Conservation (phyloP, 352 stramenopile species). For the Pythium insidiosum region DNA sequence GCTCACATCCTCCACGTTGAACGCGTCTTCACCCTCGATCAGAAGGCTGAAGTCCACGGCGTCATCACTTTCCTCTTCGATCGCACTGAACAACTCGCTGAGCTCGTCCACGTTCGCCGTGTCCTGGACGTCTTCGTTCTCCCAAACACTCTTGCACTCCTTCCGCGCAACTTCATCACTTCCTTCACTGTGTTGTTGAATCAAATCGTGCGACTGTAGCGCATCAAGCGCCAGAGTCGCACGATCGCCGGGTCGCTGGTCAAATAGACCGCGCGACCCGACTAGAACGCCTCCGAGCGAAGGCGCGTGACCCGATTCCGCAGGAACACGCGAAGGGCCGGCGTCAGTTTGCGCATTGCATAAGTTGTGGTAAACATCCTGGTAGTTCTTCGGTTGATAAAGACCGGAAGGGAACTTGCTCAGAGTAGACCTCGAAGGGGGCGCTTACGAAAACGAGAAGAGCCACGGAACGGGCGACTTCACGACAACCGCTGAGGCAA, state of each 20-base stretch:
- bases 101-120: slow-evolving; percentile 41
- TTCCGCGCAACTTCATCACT: no score
- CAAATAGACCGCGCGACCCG: no score
- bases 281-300: no score
- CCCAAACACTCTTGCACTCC: slow-evolving; percentile 5
- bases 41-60: slow-evolving; percentile 38
- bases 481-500: no score
- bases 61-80: slow-evolving; percentile 30
- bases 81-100: slow-evolving; percentile 42
- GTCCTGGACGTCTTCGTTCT: slow-evolving; percentile 19
- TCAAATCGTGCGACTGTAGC: no score
- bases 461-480: no score
- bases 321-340: no score
- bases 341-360: no score
- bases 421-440: slow-evolving; percentile 19
- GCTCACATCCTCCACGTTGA: slow-evolving; percentile 52
- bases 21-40: slow-evolving; percentile 36
- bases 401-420: slow-evolving; percentile 23
- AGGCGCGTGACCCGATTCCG: no score
- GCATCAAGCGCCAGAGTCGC: no score
- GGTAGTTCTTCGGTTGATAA: slow-evolving; percentile 31
- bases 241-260: no score
- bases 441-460: slow-evolving; percentile 31
- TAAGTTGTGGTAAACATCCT: slow-evolving; percentile 20
- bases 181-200: no score